phyloP scores from a whole-genome alignment of 495 filamentous ascomycete genomes.

The Neurospora intermedia region DNA sequence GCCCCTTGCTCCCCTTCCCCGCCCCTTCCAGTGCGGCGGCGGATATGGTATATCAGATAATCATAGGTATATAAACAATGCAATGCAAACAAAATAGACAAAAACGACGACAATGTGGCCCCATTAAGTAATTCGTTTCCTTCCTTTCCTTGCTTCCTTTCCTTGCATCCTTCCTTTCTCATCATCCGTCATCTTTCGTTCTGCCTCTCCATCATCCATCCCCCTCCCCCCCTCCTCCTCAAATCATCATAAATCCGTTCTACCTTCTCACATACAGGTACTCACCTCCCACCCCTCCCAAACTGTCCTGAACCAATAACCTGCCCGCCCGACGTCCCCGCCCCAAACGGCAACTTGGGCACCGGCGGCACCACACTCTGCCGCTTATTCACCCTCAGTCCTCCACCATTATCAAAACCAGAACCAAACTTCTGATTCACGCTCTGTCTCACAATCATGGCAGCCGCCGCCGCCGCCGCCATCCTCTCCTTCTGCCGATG shows the following conservation, averaged over 20 bases:
- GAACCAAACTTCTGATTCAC: constrained; percentile 43
- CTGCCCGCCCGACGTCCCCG: neutral
- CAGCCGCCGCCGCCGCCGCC: constrained; percentile 79
- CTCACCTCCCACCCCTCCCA: neutral
- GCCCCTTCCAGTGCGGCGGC: too few relatives aligned
- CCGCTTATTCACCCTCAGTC: neutral
- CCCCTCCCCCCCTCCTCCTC: neutral
- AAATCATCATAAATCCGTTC: too few relatives aligned
- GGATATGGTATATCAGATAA: neutral
- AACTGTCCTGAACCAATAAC: neutral
- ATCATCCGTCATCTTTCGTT: neutral
- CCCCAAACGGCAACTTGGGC: neutral
- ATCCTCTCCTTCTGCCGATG: constrained; percentile 90
- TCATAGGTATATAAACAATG: neutral
- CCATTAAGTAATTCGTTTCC: neutral
- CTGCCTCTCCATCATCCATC: neutral
- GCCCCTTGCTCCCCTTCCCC: too few relatives aligned
- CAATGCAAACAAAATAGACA: neutral
- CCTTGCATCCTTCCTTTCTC: neutral
- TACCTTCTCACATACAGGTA: too few relatives aligned
- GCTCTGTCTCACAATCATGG: constrained; percentile 91
- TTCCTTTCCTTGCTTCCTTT: neutral
- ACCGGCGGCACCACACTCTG: neutral
- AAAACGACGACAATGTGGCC: neutral
- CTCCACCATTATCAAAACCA: neutral